Evolutionary conservation across 208 protist genomes (phyloP).

Genomic region (Leishmania martiniquensis): DNA sequence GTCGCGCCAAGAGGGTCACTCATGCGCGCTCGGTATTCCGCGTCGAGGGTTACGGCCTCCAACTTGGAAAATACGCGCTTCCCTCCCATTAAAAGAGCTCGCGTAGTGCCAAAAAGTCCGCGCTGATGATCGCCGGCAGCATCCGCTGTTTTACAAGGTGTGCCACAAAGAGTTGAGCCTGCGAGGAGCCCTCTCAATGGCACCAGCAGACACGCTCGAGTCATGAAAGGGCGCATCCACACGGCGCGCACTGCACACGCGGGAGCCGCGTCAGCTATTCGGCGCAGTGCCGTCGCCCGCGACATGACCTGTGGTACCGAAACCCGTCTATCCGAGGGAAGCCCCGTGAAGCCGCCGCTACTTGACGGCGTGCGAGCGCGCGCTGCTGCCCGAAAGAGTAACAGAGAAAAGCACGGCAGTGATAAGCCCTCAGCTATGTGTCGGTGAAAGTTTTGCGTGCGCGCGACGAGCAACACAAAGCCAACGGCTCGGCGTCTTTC

Average conservation of each 20-base stretch:
- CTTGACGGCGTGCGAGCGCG: too few species aligned
- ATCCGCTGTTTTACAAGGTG: background rate
- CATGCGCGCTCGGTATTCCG: background rate
- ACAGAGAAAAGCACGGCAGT: too few species aligned
- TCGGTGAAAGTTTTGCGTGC: too few species aligned
- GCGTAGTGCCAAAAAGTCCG: background rate
- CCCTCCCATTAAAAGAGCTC: background rate
- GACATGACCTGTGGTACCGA: background rate
- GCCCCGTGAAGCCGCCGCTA: too few species aligned
- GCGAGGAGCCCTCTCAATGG: background rate
- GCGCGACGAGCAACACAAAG: too few species aligned
- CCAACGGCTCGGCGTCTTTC: too few species aligned
- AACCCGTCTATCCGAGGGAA: background rate
- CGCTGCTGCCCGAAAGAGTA: too few species aligned
- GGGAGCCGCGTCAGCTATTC: background rate
- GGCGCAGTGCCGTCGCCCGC: background rate
- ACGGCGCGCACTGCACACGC: background rate
- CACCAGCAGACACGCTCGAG: background rate
- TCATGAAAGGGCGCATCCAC: background rate
- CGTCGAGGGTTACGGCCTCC: background rate
- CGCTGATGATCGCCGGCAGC: background rate
- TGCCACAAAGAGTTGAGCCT: background rate
- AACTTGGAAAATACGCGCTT: constrained; percentile 1
- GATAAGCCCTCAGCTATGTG: too few species aligned
- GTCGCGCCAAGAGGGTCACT: constrained; percentile 8